Percentiles rank a stretch among this genome's conserved stretches.
These are phyloP conservation scores for Aethionema arabicum DNA, from an alignment of 345 rosid species.

Conservation along the genomic window DNA sequence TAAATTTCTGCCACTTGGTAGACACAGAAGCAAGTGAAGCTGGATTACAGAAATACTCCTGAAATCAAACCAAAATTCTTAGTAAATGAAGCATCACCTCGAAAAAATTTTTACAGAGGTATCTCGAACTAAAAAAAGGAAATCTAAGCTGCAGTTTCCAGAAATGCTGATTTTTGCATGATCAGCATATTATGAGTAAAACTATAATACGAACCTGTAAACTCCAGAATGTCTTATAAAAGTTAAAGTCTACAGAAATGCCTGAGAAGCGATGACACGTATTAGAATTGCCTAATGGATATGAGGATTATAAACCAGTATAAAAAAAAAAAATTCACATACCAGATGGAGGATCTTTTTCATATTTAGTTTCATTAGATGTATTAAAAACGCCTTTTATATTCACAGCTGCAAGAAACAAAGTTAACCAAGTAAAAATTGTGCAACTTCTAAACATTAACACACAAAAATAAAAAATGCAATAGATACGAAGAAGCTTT, in stretches of 20 bases:
- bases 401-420: constrained; percentile 78
- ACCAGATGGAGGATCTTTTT: constrained; percentile 89
- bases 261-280: constrained; percentile 46
- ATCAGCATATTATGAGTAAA: constrained; percentile 16
- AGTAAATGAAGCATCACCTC: constrained; percentile 5
- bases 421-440: constrained; percentile 23
- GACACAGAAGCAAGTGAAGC: constrained; percentile 64
- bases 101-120: neutral
- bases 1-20: constrained; percentile 90
- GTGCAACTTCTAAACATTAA: constrained; percentile 16
- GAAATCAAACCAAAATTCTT: constrained; percentile 34
- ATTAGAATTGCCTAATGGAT: constrained; percentile 16
- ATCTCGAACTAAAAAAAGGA: neutral
- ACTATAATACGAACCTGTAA: constrained; percentile 61
- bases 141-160: constrained; percentile 14
- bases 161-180: constrained; percentile 3
- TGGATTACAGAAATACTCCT: constrained; percentile 94
- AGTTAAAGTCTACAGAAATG: constrained; percentile 89
- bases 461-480: constrained; percentile 3
- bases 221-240: constrained; percentile 95
- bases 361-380: constrained; percentile 93
- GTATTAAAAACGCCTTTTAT: constrained; percentile 96
- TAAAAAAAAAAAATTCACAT: constrained; percentile 27
- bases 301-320: constrained; percentile 3
- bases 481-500: constrained; percentile 17